phyloP scores from a whole-genome alignment of 2,329 filamentous ascomycete species.

The Delphinella strobiligena region DNA sequence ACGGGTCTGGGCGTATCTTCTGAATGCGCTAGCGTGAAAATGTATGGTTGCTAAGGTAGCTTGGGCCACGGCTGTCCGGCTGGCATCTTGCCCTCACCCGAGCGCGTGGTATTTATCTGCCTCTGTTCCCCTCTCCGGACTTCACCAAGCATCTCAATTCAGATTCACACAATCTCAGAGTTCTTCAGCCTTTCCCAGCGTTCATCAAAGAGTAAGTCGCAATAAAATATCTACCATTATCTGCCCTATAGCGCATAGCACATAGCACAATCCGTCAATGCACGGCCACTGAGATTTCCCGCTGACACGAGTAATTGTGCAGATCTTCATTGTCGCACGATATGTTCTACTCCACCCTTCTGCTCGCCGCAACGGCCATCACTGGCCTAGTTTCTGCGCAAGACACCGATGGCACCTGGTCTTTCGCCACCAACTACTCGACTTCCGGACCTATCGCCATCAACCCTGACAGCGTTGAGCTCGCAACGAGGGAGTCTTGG shows the following conservation, averaged over 20 bases:
- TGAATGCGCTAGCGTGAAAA: background rate
- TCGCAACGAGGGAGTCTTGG: constrained; percentile 34
- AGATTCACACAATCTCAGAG: too few relatives aligned
- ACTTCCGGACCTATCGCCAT: constrained; percentile 28
- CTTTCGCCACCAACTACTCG: constrained; percentile 17
- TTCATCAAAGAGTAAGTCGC: too few relatives aligned
- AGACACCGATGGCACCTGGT: constrained; percentile 18
- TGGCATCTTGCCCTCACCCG: background rate
- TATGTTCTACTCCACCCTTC: constrained; percentile 37
- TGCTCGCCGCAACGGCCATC: constrained; percentile 35
- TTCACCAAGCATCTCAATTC: background rate
- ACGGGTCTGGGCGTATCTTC: background rate
- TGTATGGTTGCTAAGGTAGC: background rate
- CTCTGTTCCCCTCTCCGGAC: background rate
- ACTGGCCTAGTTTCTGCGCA: constrained; percentile 34
- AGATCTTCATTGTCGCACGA: constrained; percentile 16
- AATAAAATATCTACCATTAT: too few relatives aligned
- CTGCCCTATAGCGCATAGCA: too few relatives aligned
- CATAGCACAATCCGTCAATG: too few relatives aligned
- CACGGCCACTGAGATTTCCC: background rate
- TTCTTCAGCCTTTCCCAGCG: too few relatives aligned
- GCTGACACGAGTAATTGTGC: constrained; percentile 6
- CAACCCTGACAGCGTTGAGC: constrained; percentile 28
- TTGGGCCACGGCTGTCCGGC: background rate
- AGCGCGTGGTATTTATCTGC: background rate